phyloP scores from a whole-genome alignment of 345 rosid genomes.

The Eucalyptus curtisii region DNA sequence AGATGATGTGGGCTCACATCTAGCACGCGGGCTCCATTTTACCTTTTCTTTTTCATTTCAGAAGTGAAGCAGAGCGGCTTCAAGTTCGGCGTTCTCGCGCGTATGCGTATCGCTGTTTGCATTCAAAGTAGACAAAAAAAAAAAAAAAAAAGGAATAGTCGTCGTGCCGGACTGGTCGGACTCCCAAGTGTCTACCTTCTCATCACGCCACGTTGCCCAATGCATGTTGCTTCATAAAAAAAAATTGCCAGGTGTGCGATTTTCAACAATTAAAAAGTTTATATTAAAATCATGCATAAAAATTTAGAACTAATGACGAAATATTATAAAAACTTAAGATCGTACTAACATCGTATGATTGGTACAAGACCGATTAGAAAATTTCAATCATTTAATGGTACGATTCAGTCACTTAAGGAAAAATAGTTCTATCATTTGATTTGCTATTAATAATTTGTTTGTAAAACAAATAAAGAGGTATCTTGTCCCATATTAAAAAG shows the following conservation, averaged over 20 bases:
- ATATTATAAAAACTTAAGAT: too few species aligned
- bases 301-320: background rate
- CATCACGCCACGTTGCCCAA: background rate
- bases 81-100: rapidly evolving
- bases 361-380: background rate
- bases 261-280: background rate
- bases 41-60: background rate
- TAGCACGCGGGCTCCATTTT: too few species aligned
- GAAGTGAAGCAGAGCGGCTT: background rate
- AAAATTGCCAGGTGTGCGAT: background rate
- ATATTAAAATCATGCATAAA: background rate
- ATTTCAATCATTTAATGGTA: background rate
- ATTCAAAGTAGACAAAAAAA: rapidly evolving
- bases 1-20: background rate
- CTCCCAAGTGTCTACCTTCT: background rate
- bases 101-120: background rate
- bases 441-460: too few species aligned
- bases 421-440: background rate
- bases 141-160: background rate
- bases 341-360: rapidly evolving
- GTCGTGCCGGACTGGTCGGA: background rate
- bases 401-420: background rate
- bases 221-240: background rate
- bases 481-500: too few species aligned
- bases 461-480: too few species aligned